Evolutionary conservation across 2,329 filamentous ascomycete genomes (phyloP).

Genomic region (Colletotrichum simmondsii): DNA sequence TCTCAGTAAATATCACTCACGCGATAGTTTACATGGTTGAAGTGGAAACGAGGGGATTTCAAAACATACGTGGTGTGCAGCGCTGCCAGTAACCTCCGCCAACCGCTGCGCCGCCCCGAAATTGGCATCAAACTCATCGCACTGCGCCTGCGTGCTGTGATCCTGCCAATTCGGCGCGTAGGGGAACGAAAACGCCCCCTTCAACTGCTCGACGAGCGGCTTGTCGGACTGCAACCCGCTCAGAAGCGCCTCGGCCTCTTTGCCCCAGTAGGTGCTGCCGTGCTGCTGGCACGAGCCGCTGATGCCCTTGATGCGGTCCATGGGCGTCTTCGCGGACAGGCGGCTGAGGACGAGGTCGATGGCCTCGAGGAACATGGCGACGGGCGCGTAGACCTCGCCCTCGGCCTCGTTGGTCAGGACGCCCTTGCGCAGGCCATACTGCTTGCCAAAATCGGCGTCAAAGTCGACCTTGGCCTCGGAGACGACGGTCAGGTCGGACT

Average conservation of each 20-base stretch:
- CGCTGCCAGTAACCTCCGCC: slow-evolving; percentile 86
- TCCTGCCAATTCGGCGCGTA: slow-evolving; percentile 99
- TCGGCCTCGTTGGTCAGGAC: slow-evolving; percentile 85
- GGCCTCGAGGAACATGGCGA: slow-evolving; percentile 94
- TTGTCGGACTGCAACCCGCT: slow-evolving; percentile 67
- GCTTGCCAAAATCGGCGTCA: slow-evolving; percentile 79
- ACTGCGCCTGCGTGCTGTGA: slow-evolving; percentile 91
- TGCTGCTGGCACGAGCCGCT: slow-evolving; percentile 97
- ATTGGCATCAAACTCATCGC: slow-evolving; percentile 83
- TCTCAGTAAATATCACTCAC: slow-evolving; percentile 8
- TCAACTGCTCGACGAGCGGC: slow-evolving; percentile 78
- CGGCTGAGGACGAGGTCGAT: slow-evolving; percentile 85
- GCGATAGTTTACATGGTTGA: too few species aligned
- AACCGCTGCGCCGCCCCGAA: slow-evolving; percentile 75
- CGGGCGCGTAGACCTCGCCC: slow-evolving; percentile 91
- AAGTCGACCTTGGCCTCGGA: slow-evolving; percentile 95
- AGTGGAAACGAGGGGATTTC: too few species aligned
- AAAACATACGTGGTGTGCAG: slow-evolving; percentile 89
- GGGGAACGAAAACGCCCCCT: slow-evolving; percentile 80
- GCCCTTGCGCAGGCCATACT: slow-evolving; percentile 87
- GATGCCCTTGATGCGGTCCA: slow-evolving; percentile 80
- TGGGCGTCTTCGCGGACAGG: slow-evolving; percentile 72
- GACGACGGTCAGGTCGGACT: slow-evolving; percentile 82
- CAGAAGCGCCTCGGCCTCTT: slow-evolving; percentile 74
- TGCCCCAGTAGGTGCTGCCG: slow-evolving; percentile 94